These are phyloP conservation scores for Graphiopsis chlorocephala DNA, from an alignment of 2,329 filamentous ascomycete genomes.

Conservation along the genomic window DNA sequence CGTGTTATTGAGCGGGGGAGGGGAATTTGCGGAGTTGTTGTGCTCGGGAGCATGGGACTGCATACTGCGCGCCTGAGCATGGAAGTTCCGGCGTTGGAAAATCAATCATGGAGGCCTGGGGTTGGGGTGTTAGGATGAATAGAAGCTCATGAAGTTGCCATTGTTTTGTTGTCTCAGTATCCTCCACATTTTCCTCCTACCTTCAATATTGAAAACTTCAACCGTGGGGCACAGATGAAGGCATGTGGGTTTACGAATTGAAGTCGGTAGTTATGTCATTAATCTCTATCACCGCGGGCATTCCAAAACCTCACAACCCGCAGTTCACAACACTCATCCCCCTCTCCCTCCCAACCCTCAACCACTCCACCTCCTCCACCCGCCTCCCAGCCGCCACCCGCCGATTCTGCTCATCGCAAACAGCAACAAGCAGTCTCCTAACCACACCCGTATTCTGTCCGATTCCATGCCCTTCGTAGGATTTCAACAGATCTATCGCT, in stretches of 20 bases:
- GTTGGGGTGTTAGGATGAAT: background rate
- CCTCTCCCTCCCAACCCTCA: conserved; percentile 45
- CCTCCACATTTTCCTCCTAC: background rate
- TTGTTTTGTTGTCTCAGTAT: background rate
- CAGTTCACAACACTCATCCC: conserved; percentile 52
- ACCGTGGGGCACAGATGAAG: background rate
- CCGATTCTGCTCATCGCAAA: conserved; percentile 50
- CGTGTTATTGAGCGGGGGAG: background rate
- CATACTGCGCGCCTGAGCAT: background rate
- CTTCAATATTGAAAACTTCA: background rate
- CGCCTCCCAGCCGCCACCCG: conserved; percentile 40
- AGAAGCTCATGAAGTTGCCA: background rate
- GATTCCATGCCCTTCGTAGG: conserved; percentile 48
- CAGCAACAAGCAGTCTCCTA: conserved; percentile 44
- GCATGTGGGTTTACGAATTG: background rate
- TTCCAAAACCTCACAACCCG: conserved; percentile 36
- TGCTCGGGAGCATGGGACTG: background rate
- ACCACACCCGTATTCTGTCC: conserved; percentile 48
- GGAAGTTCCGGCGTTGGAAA: background rate
- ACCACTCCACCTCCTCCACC: conserved; percentile 50
- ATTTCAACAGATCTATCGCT: conserved; percentile 49
- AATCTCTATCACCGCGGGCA: too few species aligned
- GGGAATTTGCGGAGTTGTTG: background rate
- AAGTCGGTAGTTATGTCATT: background rate
- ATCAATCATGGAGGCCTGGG: background rate